Evolutionary conservation across 371 early-diverging fungal species (phyloP).

Genomic region (Mortierella sp.): DNA sequence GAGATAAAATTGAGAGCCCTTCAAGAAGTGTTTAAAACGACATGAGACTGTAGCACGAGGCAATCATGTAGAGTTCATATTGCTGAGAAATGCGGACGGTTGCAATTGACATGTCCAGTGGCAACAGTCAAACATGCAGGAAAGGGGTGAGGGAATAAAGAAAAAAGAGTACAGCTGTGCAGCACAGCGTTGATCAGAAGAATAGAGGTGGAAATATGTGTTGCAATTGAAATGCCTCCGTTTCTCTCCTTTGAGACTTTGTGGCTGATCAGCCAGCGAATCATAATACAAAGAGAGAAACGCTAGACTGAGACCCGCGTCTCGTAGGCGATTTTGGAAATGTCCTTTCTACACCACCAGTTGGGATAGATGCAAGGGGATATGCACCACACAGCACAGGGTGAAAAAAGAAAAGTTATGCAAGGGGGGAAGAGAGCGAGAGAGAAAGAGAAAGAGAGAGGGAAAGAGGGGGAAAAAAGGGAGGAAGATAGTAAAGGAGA

Average conservation of each 20-base stretch:
- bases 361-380: slow-evolving; percentile 1
- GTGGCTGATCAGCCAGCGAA: neutral
- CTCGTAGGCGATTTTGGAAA: neutral
- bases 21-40: neutral
- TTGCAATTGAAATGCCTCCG: neutral
- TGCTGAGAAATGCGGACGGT: neutral
- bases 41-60: neutral
- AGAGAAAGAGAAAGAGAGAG: neutral
- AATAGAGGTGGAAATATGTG: neutral
- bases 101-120: neutral
- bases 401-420: neutral
- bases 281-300: neutral
- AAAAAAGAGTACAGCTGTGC: neutral
- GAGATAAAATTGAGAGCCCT: slow-evolving; percentile 3
- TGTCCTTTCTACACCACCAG: neutral
- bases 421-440: neutral
- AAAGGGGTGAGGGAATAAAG: neutral
- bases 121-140: neutral
- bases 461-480: neutral
- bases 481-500: too few relatives aligned
- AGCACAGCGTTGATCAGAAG: neutral
- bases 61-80: neutral
- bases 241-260: neutral
- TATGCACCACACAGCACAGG: neutral
- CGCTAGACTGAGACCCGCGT: neutral